Conservation (phyloP, 495 filamentous ascomycete species). For the Elasticomyces elasticus region DNA sequence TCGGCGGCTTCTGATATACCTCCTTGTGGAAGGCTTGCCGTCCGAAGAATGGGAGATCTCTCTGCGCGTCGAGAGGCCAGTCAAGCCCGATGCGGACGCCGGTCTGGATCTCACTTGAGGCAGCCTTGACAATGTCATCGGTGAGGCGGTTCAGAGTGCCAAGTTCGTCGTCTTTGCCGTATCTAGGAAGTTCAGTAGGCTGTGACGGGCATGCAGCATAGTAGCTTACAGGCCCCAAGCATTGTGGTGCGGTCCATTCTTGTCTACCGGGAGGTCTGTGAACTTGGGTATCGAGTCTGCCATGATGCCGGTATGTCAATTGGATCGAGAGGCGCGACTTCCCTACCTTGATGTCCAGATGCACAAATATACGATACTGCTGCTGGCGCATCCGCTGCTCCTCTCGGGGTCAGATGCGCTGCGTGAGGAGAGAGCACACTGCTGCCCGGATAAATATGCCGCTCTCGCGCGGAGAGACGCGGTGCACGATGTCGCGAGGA, state of each 20-base stretch:
- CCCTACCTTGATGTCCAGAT: neutral
- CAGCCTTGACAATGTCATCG: conserved; percentile 27
- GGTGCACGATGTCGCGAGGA: no score
- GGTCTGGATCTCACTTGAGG: conserved; percentile 28
- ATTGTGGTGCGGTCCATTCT: conserved; percentile 25
- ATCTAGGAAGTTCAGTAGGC: conserved; percentile 11
- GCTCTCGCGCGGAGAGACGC: no score
- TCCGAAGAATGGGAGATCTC: conserved; percentile 30
- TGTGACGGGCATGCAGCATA: neutral
- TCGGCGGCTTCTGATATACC: conserved; percentile 28
- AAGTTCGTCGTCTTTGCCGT: conserved; percentile 30
- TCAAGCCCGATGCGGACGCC: conserved; percentile 30
- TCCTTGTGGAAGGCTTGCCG: conserved; percentile 32
- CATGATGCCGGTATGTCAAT: conserved; percentile 6
- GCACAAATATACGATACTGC: no score
- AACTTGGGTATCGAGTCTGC: conserved; percentile 24
- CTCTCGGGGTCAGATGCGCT: no score
- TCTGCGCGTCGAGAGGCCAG: conserved; percentile 32
- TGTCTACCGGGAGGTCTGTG: conserved; percentile 24
- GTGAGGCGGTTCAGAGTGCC: conserved; percentile 30
- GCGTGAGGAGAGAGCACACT: no score
- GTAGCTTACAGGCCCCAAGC: conserved; percentile 28
- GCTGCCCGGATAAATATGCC: no score
- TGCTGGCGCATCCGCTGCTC: no score
- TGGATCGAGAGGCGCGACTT: neutral